Evolutionary conservation across 495 filamentous ascomycete species (phyloP), one percentile per base, ranked within the genome.

Genomic region (Podospora comata): DNA sequence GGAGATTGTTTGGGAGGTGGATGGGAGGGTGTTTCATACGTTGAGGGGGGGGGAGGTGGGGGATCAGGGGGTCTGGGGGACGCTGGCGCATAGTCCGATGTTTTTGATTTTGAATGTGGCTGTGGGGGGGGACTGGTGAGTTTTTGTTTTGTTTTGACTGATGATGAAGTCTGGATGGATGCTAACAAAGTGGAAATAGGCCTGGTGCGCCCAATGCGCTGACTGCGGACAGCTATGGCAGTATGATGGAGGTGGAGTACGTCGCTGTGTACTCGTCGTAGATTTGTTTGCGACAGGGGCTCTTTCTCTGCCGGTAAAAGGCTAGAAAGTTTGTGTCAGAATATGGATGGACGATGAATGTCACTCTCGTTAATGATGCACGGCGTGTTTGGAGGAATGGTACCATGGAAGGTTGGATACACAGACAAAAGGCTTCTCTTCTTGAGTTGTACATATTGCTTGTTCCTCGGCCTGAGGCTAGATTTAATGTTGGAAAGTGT

Each of bases 191-290:
- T 13, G 48, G 19, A 30, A 55, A 32, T 54, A 75, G 75, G 74
- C 76, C 77, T 9, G 78, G 72, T 3, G 48, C 28, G 28, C 76
- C 76, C 32, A 76, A 77, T 62, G 69, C 27, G n/a, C 67, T 68
- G 48, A 84, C 82, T 13, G 54, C 66, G 4, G 79, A 76, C 65
- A 78, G 81, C 59, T 84, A 78, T 60, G 80, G 79, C 28, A 78
- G 76, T 71, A 84, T 84, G 82, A 82, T 84, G 81, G 82, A 84
- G 70, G 80, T 83, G 19, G 75, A 79, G 57, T 83, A 80, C 71
- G 81, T 83, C 26, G 79, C 78, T 44, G 77, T 84, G 32, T 82
- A 72, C 64, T 58, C 61, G 60, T 65, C 65, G n/a, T 73, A 70
- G 60, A 23, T 6, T 27, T 39, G n/a, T 32, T 32, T 32, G 30